Evolutionary conservation across 2,329 filamentous ascomycete species (phyloP), one percentile per base, ranked within the genome.

Genomic region (Fusarium longipes): DNA sequence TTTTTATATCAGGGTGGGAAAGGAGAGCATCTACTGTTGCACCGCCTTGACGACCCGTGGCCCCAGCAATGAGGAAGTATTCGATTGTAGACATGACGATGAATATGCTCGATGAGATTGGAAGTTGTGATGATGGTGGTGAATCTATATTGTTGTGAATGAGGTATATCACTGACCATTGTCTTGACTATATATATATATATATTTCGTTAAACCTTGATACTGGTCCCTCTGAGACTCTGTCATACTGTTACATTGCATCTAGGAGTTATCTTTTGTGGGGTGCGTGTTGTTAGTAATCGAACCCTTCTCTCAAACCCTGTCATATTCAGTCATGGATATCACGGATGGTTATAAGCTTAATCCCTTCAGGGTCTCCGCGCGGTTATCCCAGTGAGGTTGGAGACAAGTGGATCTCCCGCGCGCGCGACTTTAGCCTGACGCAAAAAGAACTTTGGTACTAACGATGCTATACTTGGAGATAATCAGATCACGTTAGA

Each of bases 1-100:
- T 83, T 14, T 79, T 79, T 67, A 82, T 81, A 52, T 60, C 32
- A 11, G 62, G 51, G n/a, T 77, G 57, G 9, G 39, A 50, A 14
- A 75, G 63, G 27, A 76, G 67, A 12, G 71, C 67, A 36, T 74
- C 45, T 40, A 76, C 72, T 7, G 71, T 61, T 22, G 74, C 70
- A n/a, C 73, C 73, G 10, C 74, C 74, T 55, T 76, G 74, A 29
- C 72, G 75, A 33, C 74, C 74, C 11, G 74, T 76, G n/a, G 73
- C 73, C n/a, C 74, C 74, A 8, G 67, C 70, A 15, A 76, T 42
- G 12, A 76, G 53, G 32, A 70, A 70, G 45, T 60, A 52, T 35
- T 71, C 29, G 6, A 55, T 22, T 3, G 20, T 22, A n/a, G 54
- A 38, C 54, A 67, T 68, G 32, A 11, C 27, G 7, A 10, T 25